Conservation (phyloP, 2,329 filamentous ascomycete species). For the Colletotrichum sp. region DNA sequence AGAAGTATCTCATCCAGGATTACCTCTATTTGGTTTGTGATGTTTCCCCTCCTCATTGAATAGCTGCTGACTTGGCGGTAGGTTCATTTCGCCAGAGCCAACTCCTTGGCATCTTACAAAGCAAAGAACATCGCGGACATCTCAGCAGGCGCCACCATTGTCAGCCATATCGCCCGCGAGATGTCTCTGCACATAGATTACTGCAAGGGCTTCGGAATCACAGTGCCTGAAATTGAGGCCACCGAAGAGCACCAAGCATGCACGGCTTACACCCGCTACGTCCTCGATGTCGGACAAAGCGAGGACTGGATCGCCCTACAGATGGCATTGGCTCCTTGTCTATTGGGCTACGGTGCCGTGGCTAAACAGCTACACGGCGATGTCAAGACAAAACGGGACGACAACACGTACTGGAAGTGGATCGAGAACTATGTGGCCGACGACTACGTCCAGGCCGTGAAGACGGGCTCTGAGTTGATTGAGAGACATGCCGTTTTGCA, state of each 20-base stretch:
- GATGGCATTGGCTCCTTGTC: slow-evolving; percentile 82
- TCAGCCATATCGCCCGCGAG: slow-evolving; percentile 79
- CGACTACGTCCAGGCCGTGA: slow-evolving; percentile 77
- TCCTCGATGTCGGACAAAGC: slow-evolving; percentile 86
- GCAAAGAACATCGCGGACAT: slow-evolving; percentile 76
- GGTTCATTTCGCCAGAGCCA: slow-evolving; percentile 88
- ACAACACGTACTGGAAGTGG: slow-evolving; percentile 87
- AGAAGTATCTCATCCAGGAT: slow-evolving; percentile 88
- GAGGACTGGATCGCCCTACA: slow-evolving; percentile 90
- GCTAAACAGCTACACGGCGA: slow-evolving; percentile 73
- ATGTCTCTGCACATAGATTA: slow-evolving; percentile 83
- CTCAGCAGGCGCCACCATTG: slow-evolving; percentile 70
- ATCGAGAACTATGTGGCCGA: slow-evolving; percentile 86
- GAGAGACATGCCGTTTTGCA: slow-evolving; percentile 78
- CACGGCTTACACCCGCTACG: slow-evolving; percentile 82
- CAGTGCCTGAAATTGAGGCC: slow-evolving; percentile 72
- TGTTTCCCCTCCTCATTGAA: too few relatives aligned
- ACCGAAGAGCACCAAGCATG: slow-evolving; percentile 82
- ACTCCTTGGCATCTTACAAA: slow-evolving; percentile 87
- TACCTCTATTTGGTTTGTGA: slow-evolving; percentile 80
- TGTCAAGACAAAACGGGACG: slow-evolving; percentile 62
- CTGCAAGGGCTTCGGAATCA: slow-evolving; percentile 81
- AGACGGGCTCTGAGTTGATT: slow-evolving; percentile 72
- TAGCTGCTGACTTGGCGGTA: slow-evolving; percentile 33
- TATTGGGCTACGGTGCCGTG: slow-evolving; percentile 87